These are phyloP conservation scores for Talinum fruticosum DNA, from an alignment of 148 eudicot genomes.

Conservation along the genomic window DNA sequence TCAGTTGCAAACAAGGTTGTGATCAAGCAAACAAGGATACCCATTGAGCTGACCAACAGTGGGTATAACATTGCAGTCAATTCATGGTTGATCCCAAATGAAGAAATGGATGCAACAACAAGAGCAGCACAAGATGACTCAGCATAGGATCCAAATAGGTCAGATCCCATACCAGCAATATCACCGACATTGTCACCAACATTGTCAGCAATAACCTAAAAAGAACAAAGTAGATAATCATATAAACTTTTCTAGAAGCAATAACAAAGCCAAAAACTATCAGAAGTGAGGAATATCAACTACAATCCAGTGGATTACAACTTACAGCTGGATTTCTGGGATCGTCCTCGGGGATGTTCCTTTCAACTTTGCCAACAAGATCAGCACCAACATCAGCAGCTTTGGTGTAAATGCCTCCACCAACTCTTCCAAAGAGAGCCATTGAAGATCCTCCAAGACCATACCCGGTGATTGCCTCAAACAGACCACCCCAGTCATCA, in stretches of 20 bases:
- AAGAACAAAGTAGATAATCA: conserved; percentile 4
- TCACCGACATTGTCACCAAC: conserved; percentile 98
- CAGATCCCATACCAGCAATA: conserved; percentile 98
- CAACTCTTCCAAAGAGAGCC: conserved; percentile 96
- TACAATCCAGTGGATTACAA: background rate
- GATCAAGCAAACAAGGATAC: conserved; percentile 76
- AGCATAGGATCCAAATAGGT: conserved; percentile 93
- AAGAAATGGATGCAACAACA: conserved; percentile 87
- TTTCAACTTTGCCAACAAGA: conserved; percentile 91
- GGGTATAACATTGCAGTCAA: conserved; percentile 80
- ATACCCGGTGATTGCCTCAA: conserved; percentile 89
- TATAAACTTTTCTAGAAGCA: background rate
- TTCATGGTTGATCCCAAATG: conserved; percentile 77
- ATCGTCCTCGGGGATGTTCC: conserved; percentile 92
- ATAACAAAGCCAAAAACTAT: background rate
- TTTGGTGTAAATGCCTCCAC: conserved; percentile 90
- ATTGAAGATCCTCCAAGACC: conserved; percentile 97
- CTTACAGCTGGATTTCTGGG: conserved; percentile 92
- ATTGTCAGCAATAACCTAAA: conserved; percentile 93
- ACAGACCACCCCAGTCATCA: conserved; percentile 94
- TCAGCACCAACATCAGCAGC: conserved; percentile 99
- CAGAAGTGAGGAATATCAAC: background rate
- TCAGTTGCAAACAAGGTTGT: conserved; percentile 92
- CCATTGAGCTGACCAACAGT: conserved; percentile 67
- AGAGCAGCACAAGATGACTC: conserved; percentile 96